These are phyloP conservation scores for Alternaria gansuensis DNA, from an alignment of 2,329 filamentous ascomycete genomes.

Conservation along the genomic window DNA sequence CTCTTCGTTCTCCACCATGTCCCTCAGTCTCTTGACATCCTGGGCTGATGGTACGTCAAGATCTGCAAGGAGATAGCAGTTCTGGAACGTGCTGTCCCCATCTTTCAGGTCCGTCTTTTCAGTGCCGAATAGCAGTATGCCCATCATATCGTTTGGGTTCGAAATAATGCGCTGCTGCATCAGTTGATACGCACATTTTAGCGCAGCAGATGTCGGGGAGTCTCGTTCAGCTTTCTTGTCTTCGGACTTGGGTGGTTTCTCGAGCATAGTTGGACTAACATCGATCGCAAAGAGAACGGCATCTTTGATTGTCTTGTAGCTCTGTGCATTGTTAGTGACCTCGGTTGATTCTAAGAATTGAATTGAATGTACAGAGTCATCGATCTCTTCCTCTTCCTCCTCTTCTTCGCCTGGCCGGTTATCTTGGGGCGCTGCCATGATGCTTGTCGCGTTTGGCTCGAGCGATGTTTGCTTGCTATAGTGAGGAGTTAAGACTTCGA, in stretches of 20 bases:
- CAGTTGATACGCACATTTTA: conserved; percentile 92
- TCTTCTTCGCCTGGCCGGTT: conserved; percentile 59
- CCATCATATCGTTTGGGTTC: conserved; percentile 96
- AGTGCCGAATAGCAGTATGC: conserved; percentile 90
- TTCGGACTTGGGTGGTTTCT: conserved; percentile 66
- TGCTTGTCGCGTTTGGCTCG: not conserved
- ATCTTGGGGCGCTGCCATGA: conserved; percentile 47
- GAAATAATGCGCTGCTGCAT: conserved; percentile 99
- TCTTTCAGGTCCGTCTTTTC: conserved; percentile 67
- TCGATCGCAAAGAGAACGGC: conserved; percentile 98
- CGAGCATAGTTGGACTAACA: conserved; percentile 86
- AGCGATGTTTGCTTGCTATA: conserved; percentile 1
- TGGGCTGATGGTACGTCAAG: conserved; percentile 86
- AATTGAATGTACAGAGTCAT: conserved; percentile 65
- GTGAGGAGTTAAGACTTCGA: not conserved
- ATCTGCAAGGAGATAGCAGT: conserved; percentile 91
- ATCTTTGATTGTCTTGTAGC: conserved; percentile 93
- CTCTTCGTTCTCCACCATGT: conserved; percentile 79
- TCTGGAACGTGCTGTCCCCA: conserved; percentile 73
- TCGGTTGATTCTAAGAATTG: not conserved
- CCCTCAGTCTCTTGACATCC: conserved; percentile 82
- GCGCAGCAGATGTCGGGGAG: conserved; percentile 79
- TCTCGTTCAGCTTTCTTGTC: conserved; percentile 79
- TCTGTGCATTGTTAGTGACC: conserved; percentile 55
- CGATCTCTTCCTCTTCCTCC: conserved; percentile 75